Evolutionary conservation across 257 asterid genomes (phyloP).

Genomic region (Coffea canephora): DNA sequence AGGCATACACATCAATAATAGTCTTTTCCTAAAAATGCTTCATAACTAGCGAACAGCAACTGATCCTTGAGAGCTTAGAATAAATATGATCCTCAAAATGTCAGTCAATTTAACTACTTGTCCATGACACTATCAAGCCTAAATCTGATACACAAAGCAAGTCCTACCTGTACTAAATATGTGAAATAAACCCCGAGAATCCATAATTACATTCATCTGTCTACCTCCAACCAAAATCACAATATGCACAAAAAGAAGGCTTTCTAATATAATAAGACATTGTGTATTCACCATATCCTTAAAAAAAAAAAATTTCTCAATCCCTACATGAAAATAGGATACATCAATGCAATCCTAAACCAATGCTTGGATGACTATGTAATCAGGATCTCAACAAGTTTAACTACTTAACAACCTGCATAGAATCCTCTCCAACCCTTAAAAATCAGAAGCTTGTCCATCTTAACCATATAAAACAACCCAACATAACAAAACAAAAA

Average conservation of each 20-base stretch:
- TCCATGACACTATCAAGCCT: constrained; percentile 9
- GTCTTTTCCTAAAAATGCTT: too few species aligned
- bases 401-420: background rate
- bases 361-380: background rate
- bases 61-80: background rate
- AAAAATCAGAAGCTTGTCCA: background rate
- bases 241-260: background rate
- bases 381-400: background rate
- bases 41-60: background rate
- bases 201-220: background rate
- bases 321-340: background rate
- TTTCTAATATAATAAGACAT: too few species aligned
- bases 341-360: background rate
- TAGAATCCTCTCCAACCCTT: background rate
- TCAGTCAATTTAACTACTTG: background rate
- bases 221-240: background rate
- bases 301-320: background rate
- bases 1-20: background rate
- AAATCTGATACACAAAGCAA: background rate
- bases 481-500: background rate
- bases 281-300: background rate
- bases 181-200: background rate
- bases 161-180: background rate
- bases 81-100: background rate
- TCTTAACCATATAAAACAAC: background rate